These are phyloP conservation scores for Komagataella pseudopastoris DNA, from an alignment of 805 yeast species.

Conservation along the genomic window DNA sequence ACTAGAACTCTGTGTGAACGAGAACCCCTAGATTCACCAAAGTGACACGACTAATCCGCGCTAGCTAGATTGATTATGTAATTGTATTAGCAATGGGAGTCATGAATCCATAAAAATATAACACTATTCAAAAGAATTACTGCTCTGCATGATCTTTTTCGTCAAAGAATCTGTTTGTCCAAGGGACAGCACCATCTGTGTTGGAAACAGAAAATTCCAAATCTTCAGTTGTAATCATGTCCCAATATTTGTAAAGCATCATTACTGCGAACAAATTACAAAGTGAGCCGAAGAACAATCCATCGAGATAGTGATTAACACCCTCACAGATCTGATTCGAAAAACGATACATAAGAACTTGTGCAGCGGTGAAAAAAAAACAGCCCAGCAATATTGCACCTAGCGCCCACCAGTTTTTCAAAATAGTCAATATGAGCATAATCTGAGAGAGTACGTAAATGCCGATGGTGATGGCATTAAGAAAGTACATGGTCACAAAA, in stretches of 20 bases:
- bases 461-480: constrained; percentile 55
- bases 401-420: constrained; percentile 76
- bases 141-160: not conserved
- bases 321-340: constrained; percentile 53
- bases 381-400: constrained; percentile 70
- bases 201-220: constrained; percentile 50
- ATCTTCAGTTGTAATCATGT: constrained; percentile 88
- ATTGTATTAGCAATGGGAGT: not conserved
- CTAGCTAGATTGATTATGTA: not conserved
- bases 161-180: not conserved
- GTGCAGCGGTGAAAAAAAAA: constrained; percentile 72
- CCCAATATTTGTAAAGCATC: constrained; percentile 97
- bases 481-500: constrained; percentile 54
- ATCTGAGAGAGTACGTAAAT: constrained; percentile 57
- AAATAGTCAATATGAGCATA: constrained; percentile 48
- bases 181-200: not conserved
- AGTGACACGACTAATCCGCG: not conserved
- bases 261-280: constrained; percentile 72
- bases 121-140: not conserved
- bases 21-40: not conserved
- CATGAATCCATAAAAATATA: not conserved
- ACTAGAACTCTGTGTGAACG: not conserved
- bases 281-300: constrained; percentile 71
- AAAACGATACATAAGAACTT: constrained; percentile 58
- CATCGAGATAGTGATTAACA: constrained; percentile 81